A percentile compares a stretch with the other conserved stretches of the same genome.
These are phyloP conservation scores for Neodidymelliopsis sp. DNA, from an alignment of 2,329 filamentous ascomycete species.

Conservation along the genomic window DNA sequence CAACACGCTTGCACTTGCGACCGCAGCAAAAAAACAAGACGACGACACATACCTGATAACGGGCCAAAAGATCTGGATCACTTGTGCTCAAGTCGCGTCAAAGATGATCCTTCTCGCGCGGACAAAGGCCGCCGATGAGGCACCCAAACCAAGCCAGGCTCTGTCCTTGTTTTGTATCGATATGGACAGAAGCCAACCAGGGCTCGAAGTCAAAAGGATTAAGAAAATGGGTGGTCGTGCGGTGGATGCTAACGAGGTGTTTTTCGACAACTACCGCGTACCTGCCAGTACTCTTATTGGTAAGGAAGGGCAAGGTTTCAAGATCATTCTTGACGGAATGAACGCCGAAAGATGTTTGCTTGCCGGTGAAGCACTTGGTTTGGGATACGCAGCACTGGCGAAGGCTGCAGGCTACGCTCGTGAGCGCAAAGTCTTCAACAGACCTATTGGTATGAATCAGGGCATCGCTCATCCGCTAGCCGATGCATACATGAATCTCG, in stretches of 20 bases:
- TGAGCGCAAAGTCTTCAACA: conserved; percentile 62
- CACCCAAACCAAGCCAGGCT: conserved; percentile 74
- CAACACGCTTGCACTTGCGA: conserved; percentile 73
- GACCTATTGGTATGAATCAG: conserved; percentile 67
- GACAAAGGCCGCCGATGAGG: conserved; percentile 73
- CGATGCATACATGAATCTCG: conserved; percentile 66
- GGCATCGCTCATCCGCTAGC: conserved; percentile 67
- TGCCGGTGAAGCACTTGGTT: conserved; percentile 79
- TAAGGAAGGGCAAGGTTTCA: conserved; percentile 77
- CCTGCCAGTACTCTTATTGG: conserved; percentile 72
- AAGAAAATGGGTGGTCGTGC: conserved; percentile 86
- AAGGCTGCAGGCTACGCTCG: conserved; percentile 56
- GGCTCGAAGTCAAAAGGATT: conserved; percentile 73
- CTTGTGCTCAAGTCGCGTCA: conserved; percentile 79
- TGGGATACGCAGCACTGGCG: conserved; percentile 72
- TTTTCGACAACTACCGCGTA: conserved; percentile 80
- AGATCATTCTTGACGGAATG: conserved; percentile 64
- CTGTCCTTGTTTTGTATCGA: conserved; percentile 84
- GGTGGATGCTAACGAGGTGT: conserved; percentile 86
- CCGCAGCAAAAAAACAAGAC: conserved; percentile 54
- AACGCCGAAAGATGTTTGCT: conserved; percentile 58
- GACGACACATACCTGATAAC: conserved; percentile 70
- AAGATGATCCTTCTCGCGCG: conserved; percentile 86
- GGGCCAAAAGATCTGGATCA: conserved; percentile 91
- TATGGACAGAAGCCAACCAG: conserved; percentile 67